Evolutionary conservation across 1,284 basidiomycete genomes (phyloP).

Genomic region (Fistulinella staudtii): DNA sequence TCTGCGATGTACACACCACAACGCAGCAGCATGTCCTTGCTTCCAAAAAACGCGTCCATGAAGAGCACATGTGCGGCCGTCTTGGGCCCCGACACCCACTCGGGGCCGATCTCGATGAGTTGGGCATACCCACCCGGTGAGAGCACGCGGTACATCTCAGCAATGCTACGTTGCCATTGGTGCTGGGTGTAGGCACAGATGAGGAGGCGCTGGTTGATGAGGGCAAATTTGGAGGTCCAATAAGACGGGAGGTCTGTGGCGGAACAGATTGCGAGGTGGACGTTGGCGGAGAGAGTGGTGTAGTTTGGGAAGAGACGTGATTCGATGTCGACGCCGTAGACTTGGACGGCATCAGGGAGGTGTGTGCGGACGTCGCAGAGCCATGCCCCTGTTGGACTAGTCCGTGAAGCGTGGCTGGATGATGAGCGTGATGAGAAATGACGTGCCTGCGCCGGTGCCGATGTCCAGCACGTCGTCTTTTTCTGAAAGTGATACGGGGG

Average conservation of each 20-base stretch:
- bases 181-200: conserved; percentile 24
- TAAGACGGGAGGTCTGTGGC: conserved; percentile 16
- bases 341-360: conserved; percentile 16
- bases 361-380: conserved; percentile 15
- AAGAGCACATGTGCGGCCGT: conserved; percentile 16
- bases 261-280: conserved; percentile 21
- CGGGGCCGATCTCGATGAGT: conserved; percentile 25
- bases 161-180: conserved; percentile 26
- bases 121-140: conserved; percentile 30
- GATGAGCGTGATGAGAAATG: background rate
- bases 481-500: conserved; percentile 12
- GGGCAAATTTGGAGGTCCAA: conserved; percentile 28
- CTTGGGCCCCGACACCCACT: conserved; percentile 15
- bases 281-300: conserved; percentile 6
- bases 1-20: conserved; percentile 18
- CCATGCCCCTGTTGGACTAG: conserved; percentile 16
- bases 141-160: conserved; percentile 31
- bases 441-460: conserved; percentile 22
- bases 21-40: conserved; percentile 9
- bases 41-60: conserved; percentile 12
- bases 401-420: background rate
- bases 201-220: conserved; percentile 33
- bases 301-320: conserved; percentile 15
- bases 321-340: conserved; percentile 25
- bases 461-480: conserved; percentile 24